Conservation (phyloP, 2,329 filamentous ascomycete species). For the Coniochaeta sp. region DNA sequence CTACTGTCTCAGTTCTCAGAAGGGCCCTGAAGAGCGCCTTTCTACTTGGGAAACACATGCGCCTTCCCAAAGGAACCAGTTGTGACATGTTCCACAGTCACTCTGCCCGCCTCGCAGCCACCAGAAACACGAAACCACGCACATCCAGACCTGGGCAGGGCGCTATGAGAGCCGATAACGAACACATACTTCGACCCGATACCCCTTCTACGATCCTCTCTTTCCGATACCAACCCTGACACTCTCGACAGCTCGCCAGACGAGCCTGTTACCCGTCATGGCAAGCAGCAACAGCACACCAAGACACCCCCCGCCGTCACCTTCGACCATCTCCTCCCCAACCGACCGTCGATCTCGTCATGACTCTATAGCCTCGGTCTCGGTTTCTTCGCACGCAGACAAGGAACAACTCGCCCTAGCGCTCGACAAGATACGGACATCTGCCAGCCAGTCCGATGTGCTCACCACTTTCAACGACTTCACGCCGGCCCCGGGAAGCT, state of each 20-base stretch:
- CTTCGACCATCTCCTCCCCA: conserved; percentile 20
- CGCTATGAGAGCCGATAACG: neutral
- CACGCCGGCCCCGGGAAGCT: conserved; percentile 57
- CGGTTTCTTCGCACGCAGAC: conserved; percentile 50
- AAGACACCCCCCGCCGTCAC: conserved; percentile 26
- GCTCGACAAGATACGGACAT: conserved; percentile 81
- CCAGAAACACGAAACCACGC: neutral
- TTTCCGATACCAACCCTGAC: neutral
- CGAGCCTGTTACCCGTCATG: conserved; percentile 14
- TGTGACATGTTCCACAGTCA: neutral
- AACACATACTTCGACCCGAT: neutral
- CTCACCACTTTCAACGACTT: conserved; percentile 95
- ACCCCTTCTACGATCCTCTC: neutral
- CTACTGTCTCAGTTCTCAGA: neutral
- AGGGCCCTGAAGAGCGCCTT: neutral
- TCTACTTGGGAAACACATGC: neutral
- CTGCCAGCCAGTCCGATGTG: conserved; percentile 76
- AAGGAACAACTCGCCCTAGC: conserved; percentile 69
- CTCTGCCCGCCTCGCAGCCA: neutral
- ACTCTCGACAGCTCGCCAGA: neutral
- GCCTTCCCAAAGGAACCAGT: neutral
- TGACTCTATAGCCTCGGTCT: conserved; percentile 32
- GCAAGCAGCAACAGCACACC: conserved; percentile 19
- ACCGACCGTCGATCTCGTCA: conserved; percentile 24
- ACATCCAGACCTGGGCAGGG: neutral